Percentiles rank a stretch among this genome's conserved stretches.
Conservation (phyloP, 768 basidiomycete genomes). For the Russula vinacea region DNA sequence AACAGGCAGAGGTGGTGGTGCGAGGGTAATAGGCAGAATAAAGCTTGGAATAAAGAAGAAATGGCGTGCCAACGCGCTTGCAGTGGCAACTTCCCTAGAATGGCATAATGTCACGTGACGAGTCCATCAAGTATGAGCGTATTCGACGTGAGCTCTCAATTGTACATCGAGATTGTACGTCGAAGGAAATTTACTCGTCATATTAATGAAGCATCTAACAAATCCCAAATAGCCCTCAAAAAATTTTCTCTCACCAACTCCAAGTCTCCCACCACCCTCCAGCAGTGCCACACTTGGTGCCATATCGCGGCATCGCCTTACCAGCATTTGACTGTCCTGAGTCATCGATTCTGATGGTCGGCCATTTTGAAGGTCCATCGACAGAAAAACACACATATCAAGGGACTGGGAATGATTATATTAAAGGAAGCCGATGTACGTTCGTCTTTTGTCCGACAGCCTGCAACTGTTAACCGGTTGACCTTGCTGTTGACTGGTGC, state of each 20-base stretch:
- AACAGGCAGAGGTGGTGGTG: too few species aligned
- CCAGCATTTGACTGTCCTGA: neutral
- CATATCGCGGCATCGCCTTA: neutral
- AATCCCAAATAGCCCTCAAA: neutral
- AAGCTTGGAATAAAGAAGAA: too few species aligned
- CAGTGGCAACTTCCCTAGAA: too few species aligned
- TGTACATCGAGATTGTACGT: too few species aligned
- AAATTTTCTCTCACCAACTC: neutral
- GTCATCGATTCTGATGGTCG: neutral
- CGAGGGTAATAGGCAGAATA: too few species aligned
- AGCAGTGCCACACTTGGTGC: neutral
- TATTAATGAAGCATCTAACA: too few species aligned
- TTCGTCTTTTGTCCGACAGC: neutral
- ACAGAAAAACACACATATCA: neutral
- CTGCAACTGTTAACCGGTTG: too few species aligned
- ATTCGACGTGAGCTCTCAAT: too few species aligned
- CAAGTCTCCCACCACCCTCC: neutral
- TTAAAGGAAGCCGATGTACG: neutral
- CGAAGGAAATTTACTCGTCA: too few species aligned
- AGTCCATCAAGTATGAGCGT: too few species aligned
- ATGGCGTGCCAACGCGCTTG: too few species aligned
- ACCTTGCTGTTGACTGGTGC: neutral
- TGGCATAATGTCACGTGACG: too few species aligned
- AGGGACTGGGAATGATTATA: neutral
- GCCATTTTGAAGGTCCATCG: neutral